Base-by-base conservation (phyloP, 106 monocot species). In the Amphibolis antarctica region DNA sequence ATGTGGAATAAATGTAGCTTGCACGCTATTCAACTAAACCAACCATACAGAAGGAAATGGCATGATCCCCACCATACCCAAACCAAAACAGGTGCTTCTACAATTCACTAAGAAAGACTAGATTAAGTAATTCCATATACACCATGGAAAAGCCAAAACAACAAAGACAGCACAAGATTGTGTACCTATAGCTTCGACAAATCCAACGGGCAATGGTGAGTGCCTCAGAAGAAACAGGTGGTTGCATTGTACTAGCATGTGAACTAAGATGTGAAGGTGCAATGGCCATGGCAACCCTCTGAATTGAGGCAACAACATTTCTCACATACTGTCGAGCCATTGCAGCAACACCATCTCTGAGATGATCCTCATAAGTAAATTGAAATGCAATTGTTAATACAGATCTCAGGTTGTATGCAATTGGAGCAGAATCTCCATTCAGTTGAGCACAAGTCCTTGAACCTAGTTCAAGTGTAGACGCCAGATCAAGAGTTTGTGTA, bases 311-410 rank as follows among this genome's bases (percentile, higher is more conserved):
- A 12, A 90, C 78, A 28, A 98, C 82, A 74, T 75, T 81, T 28
- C 96, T 64, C 1, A 91, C 80, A 75, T 98, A 91, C 28, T 87
- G 84, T 0, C 84, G 65, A 4, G 96, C 96, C 96, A 98, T 87
- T 47, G 80, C 81, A 6, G 90, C 96, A 5, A 91, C 90, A 66
- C 63, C 87, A 14, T 98, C 96, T 9, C 71, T 60, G 13, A 90
- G 82, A 62, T 98, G 84, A 29, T 77, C 80, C 54, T 90, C 90
- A 53, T 69, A 98, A 23, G 80, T 72, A 51, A 98, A 98, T 54
- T 98, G 96, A 70, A 98, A 98, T 12, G 96, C 96, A 44, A 98
- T 98, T 17, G 90, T 98, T 28, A 98, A 81, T 12, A 98, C 84
- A 0, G 96, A 98, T 66, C 96, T 77, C 26, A 61, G 13, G 44